Evolutionary conservation across 768 basidiomycete genomes (phyloP).

Genomic region (Macrocybe gigantea): DNA sequence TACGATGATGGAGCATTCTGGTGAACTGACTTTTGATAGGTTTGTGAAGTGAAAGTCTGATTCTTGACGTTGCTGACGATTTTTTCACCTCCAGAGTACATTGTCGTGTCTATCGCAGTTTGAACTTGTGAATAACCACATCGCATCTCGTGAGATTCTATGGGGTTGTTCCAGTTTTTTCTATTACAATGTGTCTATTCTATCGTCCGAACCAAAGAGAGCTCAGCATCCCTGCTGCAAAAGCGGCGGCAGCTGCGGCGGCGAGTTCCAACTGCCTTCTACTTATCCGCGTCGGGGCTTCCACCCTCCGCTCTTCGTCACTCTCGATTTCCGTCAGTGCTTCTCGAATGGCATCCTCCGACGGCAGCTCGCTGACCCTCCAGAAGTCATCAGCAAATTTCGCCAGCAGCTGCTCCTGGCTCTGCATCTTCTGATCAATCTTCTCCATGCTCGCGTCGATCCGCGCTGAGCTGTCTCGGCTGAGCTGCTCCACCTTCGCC

Average conservation of each 20-base stretch:
- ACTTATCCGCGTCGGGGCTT: slow-evolving; percentile 4
- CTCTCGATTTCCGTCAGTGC: background rate
- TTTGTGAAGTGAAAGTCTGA: slow-evolving; percentile 8
- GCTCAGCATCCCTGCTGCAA: slow-evolving; percentile 27
- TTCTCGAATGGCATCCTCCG: slow-evolving; percentile 3
- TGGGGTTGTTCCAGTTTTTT: background rate
- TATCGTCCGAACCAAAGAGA: slow-evolving; percentile 23
- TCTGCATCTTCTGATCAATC: slow-evolving; percentile 41
- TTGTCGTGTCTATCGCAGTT: slow-evolving; percentile 46
- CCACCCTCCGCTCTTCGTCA: slow-evolving; percentile 1
- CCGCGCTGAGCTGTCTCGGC: slow-evolving; percentile 43
- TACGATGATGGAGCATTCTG: slow-evolving; percentile 30
- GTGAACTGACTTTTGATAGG: slow-evolving; percentile 48
- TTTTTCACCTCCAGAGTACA: slow-evolving; percentile 31
- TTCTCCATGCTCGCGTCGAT: slow-evolving; percentile 43
- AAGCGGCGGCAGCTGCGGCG: slow-evolving; percentile 28
- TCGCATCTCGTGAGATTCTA: too few relatives aligned
- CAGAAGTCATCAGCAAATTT: slow-evolving; percentile 8
- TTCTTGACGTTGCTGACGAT: background rate
- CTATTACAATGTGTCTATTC: slow-evolving; percentile 5
- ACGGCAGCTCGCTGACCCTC: slow-evolving; percentile 1
- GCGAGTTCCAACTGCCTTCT: slow-evolving; percentile 23
- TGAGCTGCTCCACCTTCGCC: slow-evolving; percentile 68
- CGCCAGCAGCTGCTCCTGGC: slow-evolving; percentile 26
- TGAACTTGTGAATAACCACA: slow-evolving; percentile 21